Percentiles rank a stretch among this genome's conserved stretches.
Evolutionary conservation across 495 filamentous ascomycete species (phyloP).

Genomic region (Astrothelium macrocarpum): DNA sequence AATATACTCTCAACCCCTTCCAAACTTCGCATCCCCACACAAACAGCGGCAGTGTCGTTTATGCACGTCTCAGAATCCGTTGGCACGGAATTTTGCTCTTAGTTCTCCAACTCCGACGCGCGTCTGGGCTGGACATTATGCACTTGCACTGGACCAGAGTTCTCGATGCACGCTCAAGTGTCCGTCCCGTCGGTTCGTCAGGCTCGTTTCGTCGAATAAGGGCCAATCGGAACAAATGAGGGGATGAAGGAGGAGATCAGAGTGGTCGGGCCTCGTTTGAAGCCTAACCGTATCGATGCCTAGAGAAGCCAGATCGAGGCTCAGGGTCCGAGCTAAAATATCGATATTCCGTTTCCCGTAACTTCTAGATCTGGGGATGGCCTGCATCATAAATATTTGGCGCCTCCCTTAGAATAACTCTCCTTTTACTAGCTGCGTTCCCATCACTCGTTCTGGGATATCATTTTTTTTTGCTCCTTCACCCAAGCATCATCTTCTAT

Average conservation of each 20-base stretch:
- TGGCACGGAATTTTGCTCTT: neutral
- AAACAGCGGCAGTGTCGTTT: neutral
- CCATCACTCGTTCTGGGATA: slow-evolving; percentile 7
- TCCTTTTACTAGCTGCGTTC: neutral
- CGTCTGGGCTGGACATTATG: neutral
- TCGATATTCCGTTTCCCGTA: neutral
- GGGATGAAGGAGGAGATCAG: neutral
- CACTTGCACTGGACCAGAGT: neutral
- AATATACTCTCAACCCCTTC: neutral
- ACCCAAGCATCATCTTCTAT: neutral
- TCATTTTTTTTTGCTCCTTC: neutral
- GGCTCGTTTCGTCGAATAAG: neutral
- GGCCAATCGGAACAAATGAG: neutral
- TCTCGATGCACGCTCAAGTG: neutral
- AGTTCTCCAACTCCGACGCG: neutral
- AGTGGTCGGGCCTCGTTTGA: neutral
- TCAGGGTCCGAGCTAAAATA: neutral
- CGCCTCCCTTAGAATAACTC: neutral
- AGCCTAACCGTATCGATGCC: neutral
- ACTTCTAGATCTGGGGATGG: neutral
- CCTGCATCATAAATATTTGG: slow-evolving; percentile 2
- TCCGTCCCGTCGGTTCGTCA: neutral
- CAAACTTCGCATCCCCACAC: too few relatives aligned
- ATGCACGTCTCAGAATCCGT: neutral
- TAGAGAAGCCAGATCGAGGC: neutral